Evolutionary conservation across 2,329 filamentous ascomycete genomes (phyloP).

Genomic region (Verticillium tricorpus): DNA sequence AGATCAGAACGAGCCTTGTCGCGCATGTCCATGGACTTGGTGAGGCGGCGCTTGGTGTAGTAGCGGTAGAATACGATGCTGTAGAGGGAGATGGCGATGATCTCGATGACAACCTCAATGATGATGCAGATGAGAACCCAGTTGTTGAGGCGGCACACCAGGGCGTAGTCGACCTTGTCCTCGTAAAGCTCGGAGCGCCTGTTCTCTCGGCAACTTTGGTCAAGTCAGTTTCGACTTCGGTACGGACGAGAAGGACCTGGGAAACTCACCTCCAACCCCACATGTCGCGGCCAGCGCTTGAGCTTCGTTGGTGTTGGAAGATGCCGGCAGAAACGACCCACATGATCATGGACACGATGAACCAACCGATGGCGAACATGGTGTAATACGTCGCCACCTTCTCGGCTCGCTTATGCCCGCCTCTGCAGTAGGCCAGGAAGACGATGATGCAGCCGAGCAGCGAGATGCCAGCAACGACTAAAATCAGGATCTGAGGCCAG

Average conservation of each 20-base stretch:
- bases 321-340: constrained; percentile 85
- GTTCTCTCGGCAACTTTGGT: constrained; percentile 74
- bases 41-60: constrained; percentile 91
- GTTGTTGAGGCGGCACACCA: constrained; percentile 90
- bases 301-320: constrained; percentile 73
- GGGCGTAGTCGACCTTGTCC: constrained; percentile 78
- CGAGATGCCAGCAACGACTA: constrained; percentile 75
- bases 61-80: constrained; percentile 94
- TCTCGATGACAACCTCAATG: constrained; percentile 91
- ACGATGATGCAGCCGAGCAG: constrained; percentile 74
- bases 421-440: constrained; percentile 81
- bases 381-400: constrained; percentile 96
- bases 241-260: background rate
- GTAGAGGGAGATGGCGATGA: constrained; percentile 89
- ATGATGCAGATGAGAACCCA: constrained; percentile 96
- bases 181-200: constrained; percentile 71
- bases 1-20: constrained; percentile 92
- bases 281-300: constrained; percentile 72
- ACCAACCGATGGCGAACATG: constrained; percentile 87
- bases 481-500: constrained; percentile 86
- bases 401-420: constrained; percentile 83
- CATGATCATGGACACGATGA: constrained; percentile 87
- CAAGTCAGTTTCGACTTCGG: background rate
- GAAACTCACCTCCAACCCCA: constrained; percentile 72
- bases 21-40: constrained; percentile 94